These are phyloP conservation scores for Allium fistulosum DNA, from an alignment of 106 monocot species.

Conservation along the genomic window DNA sequence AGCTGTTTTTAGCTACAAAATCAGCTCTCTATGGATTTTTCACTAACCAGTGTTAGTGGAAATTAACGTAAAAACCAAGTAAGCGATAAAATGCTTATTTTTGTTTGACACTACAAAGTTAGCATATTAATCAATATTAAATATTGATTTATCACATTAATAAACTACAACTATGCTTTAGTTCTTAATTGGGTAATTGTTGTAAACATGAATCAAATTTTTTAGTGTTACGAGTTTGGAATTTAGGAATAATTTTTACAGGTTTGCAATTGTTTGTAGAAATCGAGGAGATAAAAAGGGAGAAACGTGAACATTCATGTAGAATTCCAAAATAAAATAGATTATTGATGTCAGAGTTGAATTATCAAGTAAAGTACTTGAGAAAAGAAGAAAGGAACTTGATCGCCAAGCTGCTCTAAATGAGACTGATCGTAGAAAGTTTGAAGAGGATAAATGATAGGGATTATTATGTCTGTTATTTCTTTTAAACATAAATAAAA, in stretches of 20 bases:
- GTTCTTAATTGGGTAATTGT: too few species aligned
- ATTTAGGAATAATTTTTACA: background rate
- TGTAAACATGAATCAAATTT: too few species aligned
- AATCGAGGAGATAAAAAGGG: conserved; percentile 27
- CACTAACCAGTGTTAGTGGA: too few species aligned
- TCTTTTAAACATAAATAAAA: background rate
- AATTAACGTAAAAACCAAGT: too few species aligned
- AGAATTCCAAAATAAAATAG: conserved; percentile 24
- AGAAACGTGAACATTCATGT: conserved; percentile 26
- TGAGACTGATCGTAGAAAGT: conserved; percentile 20
- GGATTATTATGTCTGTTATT: conserved; percentile 4
- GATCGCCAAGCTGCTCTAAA: conserved; percentile 17
- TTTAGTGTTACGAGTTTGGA: too few species aligned
- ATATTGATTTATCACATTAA: background rate
- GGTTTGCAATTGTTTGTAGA: conserved; percentile 14
- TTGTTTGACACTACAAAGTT: background rate
- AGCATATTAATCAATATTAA: background rate
- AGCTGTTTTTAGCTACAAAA: too few species aligned
- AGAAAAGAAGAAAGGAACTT: conserved; percentile 20
- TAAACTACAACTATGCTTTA: too few species aligned
- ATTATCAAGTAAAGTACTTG: conserved; percentile 21
- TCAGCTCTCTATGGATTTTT: too few species aligned
- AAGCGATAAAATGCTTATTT: too few species aligned
- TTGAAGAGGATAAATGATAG: conserved; percentile 37
- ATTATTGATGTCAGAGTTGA: conserved; percentile 26